Evolutionary conservation across 176 grass and related monocot genomes (phyloP), one percentile per base, ranked within the genome.

Genomic region (Oryza longistaminata): DNA sequence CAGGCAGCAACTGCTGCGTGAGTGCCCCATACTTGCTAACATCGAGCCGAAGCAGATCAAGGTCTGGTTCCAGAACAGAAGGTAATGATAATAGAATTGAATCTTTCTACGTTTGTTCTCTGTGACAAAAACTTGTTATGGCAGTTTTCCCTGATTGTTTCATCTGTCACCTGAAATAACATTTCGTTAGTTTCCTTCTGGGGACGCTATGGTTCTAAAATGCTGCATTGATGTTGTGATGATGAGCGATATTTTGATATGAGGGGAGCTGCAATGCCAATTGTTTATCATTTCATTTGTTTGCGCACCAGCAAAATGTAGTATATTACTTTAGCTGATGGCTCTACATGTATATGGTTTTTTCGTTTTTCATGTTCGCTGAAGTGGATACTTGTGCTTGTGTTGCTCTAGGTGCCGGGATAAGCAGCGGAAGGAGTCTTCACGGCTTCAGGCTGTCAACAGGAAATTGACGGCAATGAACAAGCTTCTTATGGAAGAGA

Each of bases 21-120:
- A 99, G 80, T 99, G 96, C 42, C 93, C 88, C 0, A 84, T 96
- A 34, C 91, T 99, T 24, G 69, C 90, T 22, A 94, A 99, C 86
- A 99, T 99, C 11, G 96, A 99, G 86, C 90, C 90, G 0, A 99
- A 93, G 78, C 96, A 99, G 83, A 96, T 99, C 88, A 99, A 99
- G n/a, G 96, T 99, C 25, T 99, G 96, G 96, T 99, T 99, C 62
- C 96, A 99, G 66, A 99, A 99, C 76, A 87, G 96, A 92, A 99
- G 96, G 96, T 98, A 90, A 85, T 10, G 12, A 0, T 22, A 15
- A 9, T 1, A 11, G 3, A 52, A 17, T 29, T 16, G 16, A 55
- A 7, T n/a, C 2, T 68, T 26, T 9, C 29, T 49, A 40, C 0
- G 15, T n/a, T 1, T 53, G 5, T 34, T 73, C 6, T 9, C 55